Evolutionary conservation across 805 yeast species (phyloP).

Genomic region (Lipomyces spencermartinsiae): DNA sequence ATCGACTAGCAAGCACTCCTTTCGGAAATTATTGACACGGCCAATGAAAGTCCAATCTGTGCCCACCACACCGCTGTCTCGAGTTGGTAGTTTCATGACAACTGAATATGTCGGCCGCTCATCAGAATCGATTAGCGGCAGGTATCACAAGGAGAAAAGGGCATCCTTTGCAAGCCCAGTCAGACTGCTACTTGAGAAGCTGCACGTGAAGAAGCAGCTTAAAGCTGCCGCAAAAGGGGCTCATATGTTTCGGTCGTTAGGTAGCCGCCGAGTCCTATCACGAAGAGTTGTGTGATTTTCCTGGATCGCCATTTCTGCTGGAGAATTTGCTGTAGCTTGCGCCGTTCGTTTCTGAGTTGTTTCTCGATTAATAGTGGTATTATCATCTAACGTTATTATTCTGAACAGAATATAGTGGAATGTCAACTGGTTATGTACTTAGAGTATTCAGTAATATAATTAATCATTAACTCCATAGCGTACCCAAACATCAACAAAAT

Average conservation of each 20-base stretch:
- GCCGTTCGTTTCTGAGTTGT: neutral
- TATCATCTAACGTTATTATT: neutral
- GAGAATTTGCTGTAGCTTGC: neutral
- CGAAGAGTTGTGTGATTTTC: neutral
- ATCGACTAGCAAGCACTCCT: neutral
- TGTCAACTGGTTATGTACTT: no score
- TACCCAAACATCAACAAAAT: neutral
- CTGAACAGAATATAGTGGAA: neutral
- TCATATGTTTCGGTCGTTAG: neutral
- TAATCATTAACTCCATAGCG: neutral
- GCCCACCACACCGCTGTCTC: neutral
- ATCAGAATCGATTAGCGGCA: neutral
- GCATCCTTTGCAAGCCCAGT: neutral
- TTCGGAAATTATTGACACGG: neutral
- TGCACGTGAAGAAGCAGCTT: neutral
- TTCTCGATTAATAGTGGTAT: neutral
- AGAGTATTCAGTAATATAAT: neutral
- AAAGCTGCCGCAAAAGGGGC: neutral
- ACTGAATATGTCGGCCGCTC: neutral
- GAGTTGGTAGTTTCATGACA: neutral
- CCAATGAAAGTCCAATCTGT: neutral
- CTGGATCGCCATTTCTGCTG: neutral
- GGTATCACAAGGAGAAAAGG: neutral
- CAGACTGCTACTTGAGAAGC: neutral
- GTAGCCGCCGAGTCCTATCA: slow-evolving; percentile 1